Evolutionary conservation across 2,329 filamentous ascomycete species (phyloP), one percentile per base, ranked within the genome.

Genomic region (Ascochyta lentis): DNA sequence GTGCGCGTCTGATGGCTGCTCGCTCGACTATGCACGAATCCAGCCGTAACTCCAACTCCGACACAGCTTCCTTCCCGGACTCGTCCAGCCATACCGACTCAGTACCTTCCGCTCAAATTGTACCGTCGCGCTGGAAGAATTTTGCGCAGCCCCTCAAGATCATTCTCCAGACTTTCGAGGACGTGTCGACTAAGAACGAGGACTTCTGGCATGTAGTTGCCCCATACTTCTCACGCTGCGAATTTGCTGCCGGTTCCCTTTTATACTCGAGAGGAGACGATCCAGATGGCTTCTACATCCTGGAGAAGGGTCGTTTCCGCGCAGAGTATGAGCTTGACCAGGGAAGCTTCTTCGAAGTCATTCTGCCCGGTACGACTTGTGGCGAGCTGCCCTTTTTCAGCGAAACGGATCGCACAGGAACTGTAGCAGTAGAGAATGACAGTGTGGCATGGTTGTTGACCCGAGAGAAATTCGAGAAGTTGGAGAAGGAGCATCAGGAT

Each of bases 361-460:
- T 98, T 50, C 89, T 97, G 1, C 91, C 93, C 0, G 95, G 95
- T 15, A 95, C 95, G 1, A 97, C 95, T 0, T 98, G 94, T 66
- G 95, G 95, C 33, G 95, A 99, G 78, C 77, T 99, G 49, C 95
- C 95, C 0, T 99, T 99, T 79, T 99, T 99, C 78, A 92, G 89
- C 3, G 91, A 96, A 69, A 98, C 94, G 1, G 82, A 86, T 48
- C 85, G 95, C 16, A 98, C 93, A 4, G 92, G 92, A 1, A 96
- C 90, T 0, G 92, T 96, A 10, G 82, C 88, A 39, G 91, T 91
- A 1, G 93, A 98, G 72, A 84, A 88, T 49, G 88, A 94, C 64
- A 90, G 89, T 59, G 86, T 95, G 0, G 86, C 89, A 6, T 99
- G 95, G 95, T 77, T 89, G 59, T 84, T 99, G 78, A 88, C 89